These are phyloP conservation scores for Naganishia kalamii DNA, from an alignment of 768 basidiomycete species.

Conservation along the genomic window DNA sequence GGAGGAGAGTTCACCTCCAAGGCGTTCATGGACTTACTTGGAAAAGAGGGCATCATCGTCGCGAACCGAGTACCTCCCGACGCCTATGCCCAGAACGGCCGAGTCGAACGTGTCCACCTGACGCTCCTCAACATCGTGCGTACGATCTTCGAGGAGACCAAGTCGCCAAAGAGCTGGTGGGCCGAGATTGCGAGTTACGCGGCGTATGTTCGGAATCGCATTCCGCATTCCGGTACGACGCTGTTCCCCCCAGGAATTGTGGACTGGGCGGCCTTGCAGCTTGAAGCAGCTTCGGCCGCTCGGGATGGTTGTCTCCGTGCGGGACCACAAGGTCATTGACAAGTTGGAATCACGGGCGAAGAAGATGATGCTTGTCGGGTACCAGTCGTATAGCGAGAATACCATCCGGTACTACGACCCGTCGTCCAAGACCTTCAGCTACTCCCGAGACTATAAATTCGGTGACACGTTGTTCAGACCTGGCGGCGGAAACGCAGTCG, in stretches of 20 bases:
- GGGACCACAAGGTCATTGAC: not conserved
- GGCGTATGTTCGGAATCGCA: conserved; percentile 20
- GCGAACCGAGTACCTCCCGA: conserved; percentile 22
- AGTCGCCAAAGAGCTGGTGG: conserved; percentile 23
- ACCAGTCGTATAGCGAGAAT: not conserved
- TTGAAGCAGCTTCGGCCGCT: not conserved
- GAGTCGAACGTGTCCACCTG: conserved; percentile 28
- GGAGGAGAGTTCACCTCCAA: conserved; percentile 27
- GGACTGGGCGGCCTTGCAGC: not conserved
- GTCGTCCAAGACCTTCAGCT: not conserved
- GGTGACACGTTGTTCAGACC: too few species aligned
- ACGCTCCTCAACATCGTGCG: conserved; percentile 26
- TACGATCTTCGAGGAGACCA: conserved; percentile 15
- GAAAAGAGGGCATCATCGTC: not conserved
- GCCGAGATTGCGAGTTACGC: conserved; percentile 22
- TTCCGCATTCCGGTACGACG: not conserved
- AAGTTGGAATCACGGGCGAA: not conserved
- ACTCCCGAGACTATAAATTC: not conserved
- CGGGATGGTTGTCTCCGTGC: not conserved
- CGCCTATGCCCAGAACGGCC: conserved; percentile 26
- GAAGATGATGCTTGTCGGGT: not conserved
- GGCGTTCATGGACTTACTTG: conserved; percentile 6
- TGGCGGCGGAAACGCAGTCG: too few species aligned
- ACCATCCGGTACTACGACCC: conserved; percentile 7
- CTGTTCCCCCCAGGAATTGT: not conserved